phyloP scores from a whole-genome alignment of 2,329 filamentous ascomycete genomes.

The Alternaria infectoria region DNA sequence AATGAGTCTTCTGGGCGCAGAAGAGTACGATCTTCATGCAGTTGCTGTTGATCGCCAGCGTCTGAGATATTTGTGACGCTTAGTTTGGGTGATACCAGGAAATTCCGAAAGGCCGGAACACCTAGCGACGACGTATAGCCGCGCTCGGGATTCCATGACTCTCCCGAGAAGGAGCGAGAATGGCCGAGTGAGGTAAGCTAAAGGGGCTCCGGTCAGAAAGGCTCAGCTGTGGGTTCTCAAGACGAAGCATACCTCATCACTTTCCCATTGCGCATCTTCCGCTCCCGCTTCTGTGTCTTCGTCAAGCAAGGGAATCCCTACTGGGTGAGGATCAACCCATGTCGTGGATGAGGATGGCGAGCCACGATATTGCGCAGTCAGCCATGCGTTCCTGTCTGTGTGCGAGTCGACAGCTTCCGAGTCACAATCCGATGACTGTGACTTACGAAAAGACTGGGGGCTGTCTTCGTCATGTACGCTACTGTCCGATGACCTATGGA shows the following conservation, averaged over 20 bases:
- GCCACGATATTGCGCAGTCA: neutral
- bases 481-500: neutral
- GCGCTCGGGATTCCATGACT: neutral
- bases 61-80: slow-evolving; percentile 7
- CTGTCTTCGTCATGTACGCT: neutral
- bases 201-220: neutral
- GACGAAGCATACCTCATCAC: neutral
- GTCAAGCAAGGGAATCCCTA: neutral
- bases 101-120: neutral
- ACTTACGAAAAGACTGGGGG: neutral
- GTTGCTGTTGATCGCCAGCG: slow-evolving; percentile 17
- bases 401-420: neutral
- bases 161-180: neutral
- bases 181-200: neutral
- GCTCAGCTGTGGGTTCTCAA: neutral
- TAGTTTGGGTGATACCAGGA: neutral
- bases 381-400: neutral
- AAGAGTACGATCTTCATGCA: neutral
- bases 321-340: neutral
- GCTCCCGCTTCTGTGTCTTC: neutral
- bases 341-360: neutral
- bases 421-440: neutral
- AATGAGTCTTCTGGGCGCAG: neutral
- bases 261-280: neutral
- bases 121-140: neutral